Evolutionary conservation across 352 stramenopile species (phyloP), one percentile per base, ranked within the genome.

Genomic region (Phytophthora chlamydospora): DNA sequence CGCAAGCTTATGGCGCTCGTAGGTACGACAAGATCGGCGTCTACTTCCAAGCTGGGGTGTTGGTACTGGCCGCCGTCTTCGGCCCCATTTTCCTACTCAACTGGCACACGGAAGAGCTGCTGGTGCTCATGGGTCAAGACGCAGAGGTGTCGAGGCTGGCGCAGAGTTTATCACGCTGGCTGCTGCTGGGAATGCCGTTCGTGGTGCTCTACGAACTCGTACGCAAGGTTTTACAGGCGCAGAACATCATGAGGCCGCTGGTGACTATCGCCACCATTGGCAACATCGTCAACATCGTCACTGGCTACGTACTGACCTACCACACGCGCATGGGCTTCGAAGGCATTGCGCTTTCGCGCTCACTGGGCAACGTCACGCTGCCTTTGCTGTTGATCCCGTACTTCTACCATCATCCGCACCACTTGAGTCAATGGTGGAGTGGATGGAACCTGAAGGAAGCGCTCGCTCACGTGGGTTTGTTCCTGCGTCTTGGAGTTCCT

Each of bases 151-250:
- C 88, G 7, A 33, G 49, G 7, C 46, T 85, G 27, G 84, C 88
- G 0, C 81, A 83, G 17, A 60, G 77, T 5, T 93, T 92, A 7
- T 83, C 75, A 6, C 49, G 84, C 2, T 88, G 88, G 63, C 66
- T 63, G 39, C 36, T 96, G 1, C 71, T 66, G 2, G 80, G 85
- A 10, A 35, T 85, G 47, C 85, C 87, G 9, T 92, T 89, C 48
- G 44, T 92, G 3, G 95, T 92, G 42, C 57, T 80, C 2, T 97
- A 93, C 62, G 83, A 97, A 62, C 55, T 95, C 10, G 50, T 95
- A 8, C 77, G 87, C 46, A 95, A 96, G 43, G 69, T 90, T 9
- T 66, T 89, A 9, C 86, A 96, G 42, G 79, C 89, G 0, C 78
- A 93, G 48, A 91, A 92, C 54, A 84, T 94, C 35, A 75, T 90